phyloP scores from a whole-genome alignment of 1,284 basidiomycete species.

The Ustilago shanxiensis region DNA sequence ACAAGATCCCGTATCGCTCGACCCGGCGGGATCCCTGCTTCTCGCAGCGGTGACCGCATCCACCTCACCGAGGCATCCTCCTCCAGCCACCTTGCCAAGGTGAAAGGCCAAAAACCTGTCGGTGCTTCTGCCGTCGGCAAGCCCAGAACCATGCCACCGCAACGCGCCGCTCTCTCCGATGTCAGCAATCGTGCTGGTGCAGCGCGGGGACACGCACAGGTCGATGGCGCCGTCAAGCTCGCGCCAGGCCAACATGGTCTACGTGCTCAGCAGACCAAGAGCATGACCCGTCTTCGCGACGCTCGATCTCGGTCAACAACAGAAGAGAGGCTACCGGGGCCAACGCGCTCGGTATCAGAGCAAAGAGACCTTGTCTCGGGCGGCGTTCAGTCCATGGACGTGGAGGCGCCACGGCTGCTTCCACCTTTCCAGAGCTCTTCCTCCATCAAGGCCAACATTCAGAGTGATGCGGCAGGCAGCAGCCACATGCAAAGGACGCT shows the following conservation, averaged over 20 bases:
- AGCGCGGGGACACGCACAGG: constrained; percentile 6
- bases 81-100: constrained; percentile 30
- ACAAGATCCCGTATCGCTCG: constrained; percentile 41
- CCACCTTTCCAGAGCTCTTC: constrained; percentile 39
- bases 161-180: constrained; percentile 46
- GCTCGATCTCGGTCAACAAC: constrained; percentile 38
- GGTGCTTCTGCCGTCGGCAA: constrained; percentile 25
- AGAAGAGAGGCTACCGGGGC: constrained; percentile 27
- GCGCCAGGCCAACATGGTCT: constrained; percentile 38
- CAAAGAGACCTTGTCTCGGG: constrained; percentile 29
- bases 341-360: constrained; percentile 31
- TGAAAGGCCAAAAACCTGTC: constrained; percentile 26
- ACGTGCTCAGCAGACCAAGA: constrained; percentile 39
- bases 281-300: constrained; percentile 45
- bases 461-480: constrained; percentile 7
- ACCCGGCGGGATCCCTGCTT: constrained; percentile 47
- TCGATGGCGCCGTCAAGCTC: constrained; percentile 30
- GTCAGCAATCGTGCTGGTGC: constrained; percentile 46
- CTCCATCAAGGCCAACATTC: constrained; percentile 16
- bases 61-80: constrained; percentile 48
- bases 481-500: constrained; percentile 7
- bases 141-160: constrained; percentile 28
- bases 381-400: constrained; percentile 44
- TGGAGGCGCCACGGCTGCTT: constrained; percentile 38
- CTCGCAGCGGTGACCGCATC: constrained; percentile 50